Conservation (phyloP, 2,329 filamentous ascomycete genomes). For the Epichloe baconii region DNA sequence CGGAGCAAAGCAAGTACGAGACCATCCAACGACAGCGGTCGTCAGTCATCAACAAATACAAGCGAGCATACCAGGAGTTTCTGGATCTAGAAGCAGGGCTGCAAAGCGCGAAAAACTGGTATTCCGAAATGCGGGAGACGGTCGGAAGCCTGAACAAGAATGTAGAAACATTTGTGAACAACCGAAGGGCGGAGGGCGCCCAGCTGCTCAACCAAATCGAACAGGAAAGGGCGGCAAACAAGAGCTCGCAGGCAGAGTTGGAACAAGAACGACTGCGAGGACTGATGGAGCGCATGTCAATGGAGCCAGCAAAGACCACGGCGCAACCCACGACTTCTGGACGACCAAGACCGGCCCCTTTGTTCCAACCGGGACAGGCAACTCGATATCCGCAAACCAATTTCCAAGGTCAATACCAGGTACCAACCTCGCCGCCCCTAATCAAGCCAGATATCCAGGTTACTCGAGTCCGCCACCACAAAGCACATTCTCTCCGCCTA, state of each 20-base stretch:
- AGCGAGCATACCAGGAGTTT: conserved; percentile 84
- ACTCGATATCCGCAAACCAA: conserved; percentile 40
- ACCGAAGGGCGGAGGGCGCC: conserved; percentile 79
- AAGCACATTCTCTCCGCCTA: conserved; percentile 34
- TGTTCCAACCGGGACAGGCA: conserved; percentile 34
- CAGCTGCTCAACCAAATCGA: conserved; percentile 84
- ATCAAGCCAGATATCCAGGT: conserved; percentile 29
- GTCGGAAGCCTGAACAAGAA: conserved; percentile 89
- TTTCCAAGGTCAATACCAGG: conserved; percentile 45
- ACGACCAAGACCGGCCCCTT: conserved; percentile 25
- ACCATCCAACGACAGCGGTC: conserved; percentile 70
- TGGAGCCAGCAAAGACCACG: conserved; percentile 47
- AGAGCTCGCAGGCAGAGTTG: conserved; percentile 53
- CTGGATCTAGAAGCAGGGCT: conserved; percentile 79
- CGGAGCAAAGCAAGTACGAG: conserved; percentile 94
- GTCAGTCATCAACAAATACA: conserved; percentile 73
- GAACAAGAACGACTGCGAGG: conserved; percentile 80
- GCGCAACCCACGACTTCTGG: conserved; percentile 13
- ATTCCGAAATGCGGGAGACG: conserved; percentile 89
- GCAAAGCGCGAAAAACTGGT: conserved; percentile 84
- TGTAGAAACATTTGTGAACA: conserved; percentile 93
- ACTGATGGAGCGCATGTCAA: conserved; percentile 90
- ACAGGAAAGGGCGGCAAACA: conserved; percentile 53
- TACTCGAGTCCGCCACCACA: conserved; percentile 28
- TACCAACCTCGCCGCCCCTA: conserved; percentile 44